Evolutionary conservation across 202 grass and related monocot species (phyloP).

Genomic region (Panicum hallii): DNA sequence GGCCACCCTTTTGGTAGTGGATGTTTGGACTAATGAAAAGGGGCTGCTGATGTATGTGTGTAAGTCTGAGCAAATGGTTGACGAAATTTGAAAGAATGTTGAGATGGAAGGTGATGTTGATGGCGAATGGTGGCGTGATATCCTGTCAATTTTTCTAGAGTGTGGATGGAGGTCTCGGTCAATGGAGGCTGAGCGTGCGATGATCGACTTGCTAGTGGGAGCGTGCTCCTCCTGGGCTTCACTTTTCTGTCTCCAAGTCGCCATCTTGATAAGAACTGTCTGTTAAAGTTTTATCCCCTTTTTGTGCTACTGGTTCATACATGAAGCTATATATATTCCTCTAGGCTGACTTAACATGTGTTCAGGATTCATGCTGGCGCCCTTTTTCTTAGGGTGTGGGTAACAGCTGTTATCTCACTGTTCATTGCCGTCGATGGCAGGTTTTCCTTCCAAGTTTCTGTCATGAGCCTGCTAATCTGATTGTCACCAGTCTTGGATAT

Average conservation of each 20-base stretch:
- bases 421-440: slow-evolving; percentile 35
- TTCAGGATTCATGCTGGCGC: slow-evolving; percentile 35
- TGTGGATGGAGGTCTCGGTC: slow-evolving; percentile 43
- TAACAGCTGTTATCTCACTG: slow-evolving; percentile 47
- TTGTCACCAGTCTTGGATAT: slow-evolving; percentile 4
- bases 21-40: slow-evolving; percentile 69
- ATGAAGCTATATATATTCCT: slow-evolving; percentile 39
- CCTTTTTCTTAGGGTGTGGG: slow-evolving; percentile 36
- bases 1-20: slow-evolving; percentile 62
- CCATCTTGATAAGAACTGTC: slow-evolving; percentile 53
- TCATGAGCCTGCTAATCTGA: slow-evolving; percentile 18
- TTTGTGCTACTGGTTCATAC: slow-evolving; percentile 41
- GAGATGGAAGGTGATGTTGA: slow-evolving; percentile 62
- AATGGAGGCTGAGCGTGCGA: slow-evolving; percentile 50
- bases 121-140: slow-evolving; percentile 48
- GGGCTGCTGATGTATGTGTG: slow-evolving; percentile 57
- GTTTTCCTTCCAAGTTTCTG: slow-evolving; percentile 15
- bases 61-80: slow-evolving; percentile 64
- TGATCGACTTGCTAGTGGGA: slow-evolving; percentile 63
- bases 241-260: slow-evolving; percentile 54
- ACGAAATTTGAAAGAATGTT: slow-evolving; percentile 64
- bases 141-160: slow-evolving; percentile 41
- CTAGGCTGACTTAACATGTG: slow-evolving; percentile 46
- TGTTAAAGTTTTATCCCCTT: slow-evolving; percentile 32
- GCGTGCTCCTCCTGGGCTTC: slow-evolving; percentile 53